Percentiles rank a stretch among this genome's conserved stretches.
phyloP scores from a whole-genome alignment of 2,329 filamentous ascomycete species.

The Colletotrichum liaoningense region DNA sequence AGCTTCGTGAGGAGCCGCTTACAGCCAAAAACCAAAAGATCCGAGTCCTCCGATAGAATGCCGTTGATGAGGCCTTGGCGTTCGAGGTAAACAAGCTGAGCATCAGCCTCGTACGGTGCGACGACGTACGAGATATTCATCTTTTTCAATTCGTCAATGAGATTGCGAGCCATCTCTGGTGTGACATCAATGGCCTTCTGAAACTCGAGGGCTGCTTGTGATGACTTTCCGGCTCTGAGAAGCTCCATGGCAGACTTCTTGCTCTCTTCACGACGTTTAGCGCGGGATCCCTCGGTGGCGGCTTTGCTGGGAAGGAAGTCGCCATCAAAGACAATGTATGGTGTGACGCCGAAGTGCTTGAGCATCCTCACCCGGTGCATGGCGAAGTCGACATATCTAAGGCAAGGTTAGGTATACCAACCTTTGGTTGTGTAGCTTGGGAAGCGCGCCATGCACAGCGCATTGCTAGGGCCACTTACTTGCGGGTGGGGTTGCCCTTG shows the following conservation, averaged over 20 bases:
- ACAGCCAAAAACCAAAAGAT: slow-evolving; percentile 94
- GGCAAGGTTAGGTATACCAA: slow-evolving; percentile 19
- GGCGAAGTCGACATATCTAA: slow-evolving; percentile 88
- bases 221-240: slow-evolving; percentile 81
- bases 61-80: slow-evolving; percentile 84
- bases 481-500: slow-evolving; percentile 86
- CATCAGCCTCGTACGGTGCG: slow-evolving; percentile 96
- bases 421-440: background rate
- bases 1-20: slow-evolving; percentile 92
- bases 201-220: slow-evolving; percentile 85
- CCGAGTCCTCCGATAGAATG: slow-evolving; percentile 96
- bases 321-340: slow-evolving; percentile 96
- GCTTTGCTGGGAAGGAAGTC: slow-evolving; percentile 96
- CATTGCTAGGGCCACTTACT: slow-evolving; percentile 63
- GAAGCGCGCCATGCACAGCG: background rate
- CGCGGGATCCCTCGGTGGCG: slow-evolving; percentile 82
- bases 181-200: slow-evolving; percentile 97
- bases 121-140: slow-evolving; percentile 87
- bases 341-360: slow-evolving; percentile 91
- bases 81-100: slow-evolving; percentile 96
- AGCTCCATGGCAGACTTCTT: slow-evolving; percentile 82
- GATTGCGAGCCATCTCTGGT: slow-evolving; percentile 89
- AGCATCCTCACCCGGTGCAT: slow-evolving; percentile 95
- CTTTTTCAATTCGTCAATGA: slow-evolving; percentile 93
- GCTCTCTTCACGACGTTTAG: slow-evolving; percentile 80